Evolutionary conservation across 768 basidiomycete genomes (phyloP).

Genomic region (Amanita inopinata): DNA sequence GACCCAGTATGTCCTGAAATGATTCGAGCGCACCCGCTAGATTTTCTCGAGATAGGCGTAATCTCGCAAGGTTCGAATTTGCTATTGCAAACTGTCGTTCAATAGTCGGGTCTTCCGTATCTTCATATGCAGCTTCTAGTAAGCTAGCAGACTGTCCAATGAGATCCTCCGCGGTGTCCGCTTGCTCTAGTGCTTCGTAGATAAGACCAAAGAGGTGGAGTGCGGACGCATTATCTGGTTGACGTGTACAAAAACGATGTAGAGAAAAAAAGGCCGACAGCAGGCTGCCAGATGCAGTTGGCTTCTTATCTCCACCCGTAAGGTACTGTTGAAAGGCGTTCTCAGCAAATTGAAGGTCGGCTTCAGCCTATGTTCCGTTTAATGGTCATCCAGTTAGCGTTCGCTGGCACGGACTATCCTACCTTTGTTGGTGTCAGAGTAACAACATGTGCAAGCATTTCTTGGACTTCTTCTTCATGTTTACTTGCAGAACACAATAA

Average conservation of each 20-base stretch:
- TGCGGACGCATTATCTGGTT: conserved; percentile 62
- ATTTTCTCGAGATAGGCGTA: conserved; percentile 52
- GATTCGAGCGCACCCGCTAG: conserved; percentile 55
- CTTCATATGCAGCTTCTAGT: conserved; percentile 85
- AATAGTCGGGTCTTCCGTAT: conserved; percentile 66
- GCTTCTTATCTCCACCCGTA: conserved; percentile 10
- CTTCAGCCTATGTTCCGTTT: conserved; percentile 49
- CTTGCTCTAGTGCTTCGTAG: conserved; percentile 74
- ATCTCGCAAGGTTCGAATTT: conserved; percentile 70
- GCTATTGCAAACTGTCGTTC: conserved; percentile 78
- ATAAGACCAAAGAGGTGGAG: conserved; percentile 79
- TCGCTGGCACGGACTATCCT: neutral
- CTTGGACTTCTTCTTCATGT: conserved; percentile 49
- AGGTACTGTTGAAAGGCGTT: conserved; percentile 39
- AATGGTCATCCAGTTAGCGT: neutral
- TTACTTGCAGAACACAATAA: conserved; percentile 54
- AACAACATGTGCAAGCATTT: conserved; percentile 68
- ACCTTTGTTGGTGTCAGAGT: conserved; percentile 31
- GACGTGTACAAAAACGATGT: conserved; percentile 59
- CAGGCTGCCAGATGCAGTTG: conserved; percentile 34
- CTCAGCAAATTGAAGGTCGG: conserved; percentile 68
- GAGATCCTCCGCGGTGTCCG: conserved; percentile 46
- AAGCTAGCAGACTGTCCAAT: conserved; percentile 56
- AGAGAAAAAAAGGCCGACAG: conserved; percentile 77
- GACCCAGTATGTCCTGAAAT: conserved; percentile 62